phyloP scores from a whole-genome alignment of 1,139 yeast species.

The Nakaseomyces glabratus region DNA sequence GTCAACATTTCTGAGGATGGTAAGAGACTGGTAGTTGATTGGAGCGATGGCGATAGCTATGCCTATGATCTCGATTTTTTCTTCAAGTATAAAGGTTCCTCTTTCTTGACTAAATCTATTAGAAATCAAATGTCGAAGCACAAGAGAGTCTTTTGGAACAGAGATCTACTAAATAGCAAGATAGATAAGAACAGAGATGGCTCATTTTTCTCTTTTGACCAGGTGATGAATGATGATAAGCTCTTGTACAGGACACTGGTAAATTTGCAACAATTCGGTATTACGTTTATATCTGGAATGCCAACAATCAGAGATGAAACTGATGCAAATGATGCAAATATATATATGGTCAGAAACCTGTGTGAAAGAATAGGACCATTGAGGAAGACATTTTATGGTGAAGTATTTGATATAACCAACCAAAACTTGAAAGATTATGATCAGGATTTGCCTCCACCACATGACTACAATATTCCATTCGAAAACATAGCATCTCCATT shows the following conservation, averaged over 20 bases:
- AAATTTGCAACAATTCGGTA: conserved; percentile 49
- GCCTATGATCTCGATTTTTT: conserved; percentile 43
- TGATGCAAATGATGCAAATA: conserved; percentile 9
- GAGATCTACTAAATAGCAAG: conserved; percentile 24
- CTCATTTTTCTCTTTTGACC: conserved; percentile 32
- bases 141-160: conserved; percentile 38
- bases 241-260: conserved; percentile 37
- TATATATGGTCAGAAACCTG: conserved; percentile 36
- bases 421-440: conserved; percentile 29
- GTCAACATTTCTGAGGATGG: conserved; percentile 30
- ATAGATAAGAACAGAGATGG: conserved; percentile 33
- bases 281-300: conserved; percentile 46
- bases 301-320: conserved; percentile 35
- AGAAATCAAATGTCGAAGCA: conserved; percentile 31
- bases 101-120: conserved; percentile 31
- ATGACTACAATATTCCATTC: conserved; percentile 63
- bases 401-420: conserved; percentile 60
- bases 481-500: conserved; percentile 60
- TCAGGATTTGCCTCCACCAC: conserved; percentile 26
- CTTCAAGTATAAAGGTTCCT: conserved; percentile 34
- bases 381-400: conserved; percentile 67
- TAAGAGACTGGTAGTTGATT: conserved; percentile 36
- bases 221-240: conserved; percentile 31
- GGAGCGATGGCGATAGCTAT: conserved; percentile 50
- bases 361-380: conserved; percentile 63